These are phyloP conservation scores for Arthroderma sp. DNA, from an alignment of 2,329 filamentous ascomycete species.

Conservation along the genomic window DNA sequence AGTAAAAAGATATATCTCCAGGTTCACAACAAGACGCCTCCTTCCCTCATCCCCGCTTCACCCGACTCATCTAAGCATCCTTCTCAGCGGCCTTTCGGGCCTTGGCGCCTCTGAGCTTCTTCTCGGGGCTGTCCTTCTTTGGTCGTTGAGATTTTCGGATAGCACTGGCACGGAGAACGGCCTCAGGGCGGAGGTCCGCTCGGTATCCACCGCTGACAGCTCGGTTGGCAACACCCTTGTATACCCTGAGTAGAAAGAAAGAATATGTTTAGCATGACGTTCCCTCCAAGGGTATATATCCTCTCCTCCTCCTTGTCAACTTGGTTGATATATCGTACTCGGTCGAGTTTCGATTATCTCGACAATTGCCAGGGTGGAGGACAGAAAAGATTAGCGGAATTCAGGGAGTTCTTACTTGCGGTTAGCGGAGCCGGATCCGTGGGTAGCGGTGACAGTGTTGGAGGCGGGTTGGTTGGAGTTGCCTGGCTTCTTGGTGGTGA, in stretches of 20 bases:
- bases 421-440: constrained; percentile 58
- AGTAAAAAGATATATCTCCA: constrained; percentile 1
- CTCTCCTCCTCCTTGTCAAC: neutral
- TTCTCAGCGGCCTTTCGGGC: constrained; percentile 53
- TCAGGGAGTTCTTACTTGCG: constrained; percentile 54
- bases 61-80: constrained; percentile 24
- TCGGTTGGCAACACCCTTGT: constrained; percentile 72
- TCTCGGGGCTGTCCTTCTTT: constrained; percentile 61
- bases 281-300: constrained; percentile 8
- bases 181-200: constrained; percentile 60
- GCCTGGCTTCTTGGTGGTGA: constrained; percentile 74
- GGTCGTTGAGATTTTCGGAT: constrained; percentile 67
- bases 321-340: neutral
- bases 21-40: neutral
- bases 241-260: constrained; percentile 50
- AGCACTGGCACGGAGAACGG: constrained; percentile 77
- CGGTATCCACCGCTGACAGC: constrained; percentile 80
- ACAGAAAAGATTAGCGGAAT: neutral
- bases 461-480: constrained; percentile 61
- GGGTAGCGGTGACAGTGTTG: constrained; percentile 52
- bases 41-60: neutral
- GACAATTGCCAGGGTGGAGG: too few relatives aligned
- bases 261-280: constrained; percentile 8
- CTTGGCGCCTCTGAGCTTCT: constrained; percentile 68
- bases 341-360: neutral